phyloP scores from a whole-genome alignment of 2,329 filamentous ascomycete species.

The Fusarium stilboides region DNA sequence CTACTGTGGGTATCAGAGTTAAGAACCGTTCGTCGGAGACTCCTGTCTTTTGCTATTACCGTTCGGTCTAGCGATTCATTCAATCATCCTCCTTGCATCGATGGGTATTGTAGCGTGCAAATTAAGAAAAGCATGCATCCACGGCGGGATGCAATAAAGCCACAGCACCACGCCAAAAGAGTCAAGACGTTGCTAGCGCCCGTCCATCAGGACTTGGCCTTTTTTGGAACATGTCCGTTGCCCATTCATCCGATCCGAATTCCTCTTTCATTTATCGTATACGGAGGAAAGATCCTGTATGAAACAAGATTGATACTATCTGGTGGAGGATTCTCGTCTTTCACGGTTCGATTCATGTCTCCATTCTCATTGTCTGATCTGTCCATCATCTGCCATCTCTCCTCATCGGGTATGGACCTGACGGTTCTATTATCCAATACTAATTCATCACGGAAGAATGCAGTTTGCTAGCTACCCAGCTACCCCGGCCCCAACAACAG shows the following conservation, averaged over 20 bases:
- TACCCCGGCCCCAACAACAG: slow-evolving; percentile 38
- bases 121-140: slow-evolving; percentile 32
- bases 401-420: slow-evolving; percentile 20
- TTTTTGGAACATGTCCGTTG: slow-evolving; percentile 23
- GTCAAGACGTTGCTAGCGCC: slow-evolving; percentile 43
- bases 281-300: background rate
- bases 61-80: slow-evolving; percentile 32
- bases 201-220: slow-evolving; percentile 32
- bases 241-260: slow-evolving; percentile 30
- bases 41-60: slow-evolving; percentile 10
- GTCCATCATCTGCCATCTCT: slow-evolving; percentile 21
- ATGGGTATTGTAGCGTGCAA: slow-evolving; percentile 15
- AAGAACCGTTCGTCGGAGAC: background rate
- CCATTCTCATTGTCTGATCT: slow-evolving; percentile 28
- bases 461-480: slow-evolving; percentile 13
- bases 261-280: slow-evolving; percentile 17
- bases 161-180: slow-evolving; percentile 35
- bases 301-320: background rate
- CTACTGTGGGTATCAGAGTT: slow-evolving; percentile 14
- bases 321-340: background rate
- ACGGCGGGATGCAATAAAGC: slow-evolving; percentile 22
- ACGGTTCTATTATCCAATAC: slow-evolving; percentile 27
- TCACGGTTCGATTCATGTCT: slow-evolving; percentile 1
- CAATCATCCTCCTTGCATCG: slow-evolving; percentile 14
- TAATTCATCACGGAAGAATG: slow-evolving; percentile 20